Conservation (phyloP, 2,329 filamentous ascomycete species). For the Coniochaeta pulveracea region DNA sequence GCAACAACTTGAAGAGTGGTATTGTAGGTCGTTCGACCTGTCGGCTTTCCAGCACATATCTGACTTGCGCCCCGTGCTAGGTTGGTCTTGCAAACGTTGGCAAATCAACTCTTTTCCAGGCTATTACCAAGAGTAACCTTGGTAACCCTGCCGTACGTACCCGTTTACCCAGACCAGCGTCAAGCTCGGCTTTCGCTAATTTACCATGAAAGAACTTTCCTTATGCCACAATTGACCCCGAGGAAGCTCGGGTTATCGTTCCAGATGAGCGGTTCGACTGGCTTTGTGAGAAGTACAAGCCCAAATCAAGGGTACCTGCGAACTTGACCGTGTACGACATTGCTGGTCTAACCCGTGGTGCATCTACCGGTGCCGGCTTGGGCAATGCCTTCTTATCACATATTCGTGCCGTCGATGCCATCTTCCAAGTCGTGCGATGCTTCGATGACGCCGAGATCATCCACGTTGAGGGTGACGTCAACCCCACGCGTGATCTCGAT, state of each 20-base stretch:
- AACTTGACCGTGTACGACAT: constrained; percentile 99
- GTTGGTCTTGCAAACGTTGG: constrained; percentile 98
- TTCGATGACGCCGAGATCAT: constrained; percentile 99
- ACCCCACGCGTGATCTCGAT: constrained; percentile 84
- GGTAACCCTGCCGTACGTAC: constrained; percentile 85
- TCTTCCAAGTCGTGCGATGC: constrained; percentile 93
- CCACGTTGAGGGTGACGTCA: constrained; percentile 97
- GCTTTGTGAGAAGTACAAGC: constrained; percentile 93
- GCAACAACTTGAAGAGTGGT: constrained; percentile 97
- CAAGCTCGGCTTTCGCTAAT: constrained; percentile 11
- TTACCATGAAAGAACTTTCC: constrained; percentile 99
- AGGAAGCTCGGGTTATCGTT: constrained; percentile 94
- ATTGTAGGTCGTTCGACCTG: constrained; percentile 52
- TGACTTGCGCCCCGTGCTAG: constrained; percentile 31
- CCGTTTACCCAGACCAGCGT: constrained; percentile 19
- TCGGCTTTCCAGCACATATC: constrained; percentile 23
- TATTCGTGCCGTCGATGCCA: constrained; percentile 94
- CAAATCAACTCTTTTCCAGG: constrained; percentile 99
- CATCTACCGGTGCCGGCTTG: constrained; percentile 92
- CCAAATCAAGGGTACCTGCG: constrained; percentile 92
- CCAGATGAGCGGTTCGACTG: constrained; percentile 94
- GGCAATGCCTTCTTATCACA: constrained; percentile 98
- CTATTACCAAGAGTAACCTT: constrained; percentile 93
- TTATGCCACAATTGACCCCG: constrained; percentile 97
- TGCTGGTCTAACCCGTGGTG: constrained; percentile 88